Conservation (phyloP, 2,329 filamentous ascomycete species). For the Cladosporium halotolerans region DNA sequence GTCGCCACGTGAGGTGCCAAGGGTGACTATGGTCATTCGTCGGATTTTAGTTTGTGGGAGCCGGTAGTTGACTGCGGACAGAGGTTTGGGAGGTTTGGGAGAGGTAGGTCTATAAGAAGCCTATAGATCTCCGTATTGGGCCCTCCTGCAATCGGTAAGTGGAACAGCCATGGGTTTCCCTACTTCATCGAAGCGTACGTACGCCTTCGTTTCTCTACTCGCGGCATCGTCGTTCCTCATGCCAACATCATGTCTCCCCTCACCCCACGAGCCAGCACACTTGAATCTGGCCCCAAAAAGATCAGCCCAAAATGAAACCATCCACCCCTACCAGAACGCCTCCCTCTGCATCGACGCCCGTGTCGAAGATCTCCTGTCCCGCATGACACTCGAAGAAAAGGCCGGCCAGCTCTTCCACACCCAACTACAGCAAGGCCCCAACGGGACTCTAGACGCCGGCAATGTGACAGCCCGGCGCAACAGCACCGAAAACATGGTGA, state of each 20-base stretch:
- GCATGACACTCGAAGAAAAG: constrained; percentile 46
- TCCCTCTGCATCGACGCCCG: constrained; percentile 42
- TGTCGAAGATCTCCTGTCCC: constrained; percentile 40
- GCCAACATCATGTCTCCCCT: constrained; percentile 4
- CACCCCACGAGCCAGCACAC: not conserved
- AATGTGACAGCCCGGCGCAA: constrained; percentile 20
- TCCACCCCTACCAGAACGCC: constrained; percentile 32
- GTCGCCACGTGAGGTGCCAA: not conserved
- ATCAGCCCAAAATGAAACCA: constrained; percentile 1
- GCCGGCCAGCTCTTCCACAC: constrained; percentile 45
- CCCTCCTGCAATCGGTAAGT: not conserved
- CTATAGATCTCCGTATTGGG: not conserved
- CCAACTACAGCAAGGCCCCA: constrained; percentile 29
- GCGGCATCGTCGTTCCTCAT: constrained; percentile 3
- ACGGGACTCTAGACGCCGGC: constrained; percentile 27
- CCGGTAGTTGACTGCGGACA: constrained; percentile 1
- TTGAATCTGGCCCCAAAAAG: not conserved
- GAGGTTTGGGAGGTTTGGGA: not conserved
- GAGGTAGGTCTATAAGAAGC: constrained; percentile 3
- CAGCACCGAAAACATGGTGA: constrained; percentile 29
- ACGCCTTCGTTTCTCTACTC: not conserved
- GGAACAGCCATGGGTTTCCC: constrained; percentile 1
- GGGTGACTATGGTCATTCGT: not conserved
- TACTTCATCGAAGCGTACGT: not conserved
- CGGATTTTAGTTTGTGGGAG: not conserved